Conservation (phyloP, 1,139 yeast species). For the Taphrina wiesneri region DNA sequence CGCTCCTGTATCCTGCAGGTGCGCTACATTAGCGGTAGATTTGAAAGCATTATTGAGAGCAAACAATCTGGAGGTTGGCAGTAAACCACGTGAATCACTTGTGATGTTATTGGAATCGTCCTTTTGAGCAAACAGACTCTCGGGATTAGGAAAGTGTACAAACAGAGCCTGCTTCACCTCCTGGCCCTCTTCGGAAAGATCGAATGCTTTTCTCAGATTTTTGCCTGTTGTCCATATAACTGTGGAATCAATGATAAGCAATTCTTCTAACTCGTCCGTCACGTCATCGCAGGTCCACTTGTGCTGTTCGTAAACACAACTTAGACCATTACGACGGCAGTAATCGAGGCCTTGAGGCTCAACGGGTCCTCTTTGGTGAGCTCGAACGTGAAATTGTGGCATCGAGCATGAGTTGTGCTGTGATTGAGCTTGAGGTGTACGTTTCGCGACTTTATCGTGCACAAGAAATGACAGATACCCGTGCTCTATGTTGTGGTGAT, state of each 20-base stretch:
- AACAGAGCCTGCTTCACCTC: conserved; percentile 33
- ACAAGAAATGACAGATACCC: too few relatives aligned
- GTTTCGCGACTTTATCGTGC: too few relatives aligned
- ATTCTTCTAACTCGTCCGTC: conserved; percentile 13
- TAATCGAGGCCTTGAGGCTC: conserved; percentile 27
- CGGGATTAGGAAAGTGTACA: conserved; percentile 27
- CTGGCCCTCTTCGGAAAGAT: conserved; percentile 28
- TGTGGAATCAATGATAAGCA: conserved; percentile 16
- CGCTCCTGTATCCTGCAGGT: background rate
- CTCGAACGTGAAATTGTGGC: background rate
- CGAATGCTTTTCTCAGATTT: conserved; percentile 18
- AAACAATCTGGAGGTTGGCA: background rate
- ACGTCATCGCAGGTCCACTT: background rate
- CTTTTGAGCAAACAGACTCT: background rate
- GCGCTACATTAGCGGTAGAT: conserved; percentile 12
- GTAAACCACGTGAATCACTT: background rate
- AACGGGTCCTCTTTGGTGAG: background rate
- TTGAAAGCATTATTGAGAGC: conserved; percentile 23
- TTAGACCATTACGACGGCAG: conserved; percentile 6
- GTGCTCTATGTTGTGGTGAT: too few relatives aligned
- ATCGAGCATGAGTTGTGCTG: background rate
- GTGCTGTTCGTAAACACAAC: background rate
- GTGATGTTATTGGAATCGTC: background rate
- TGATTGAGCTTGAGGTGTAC: too few relatives aligned
- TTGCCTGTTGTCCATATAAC: conserved; percentile 32